Conservation (phyloP, 106 monocot genomes). For the Allium fistulosum region DNA sequence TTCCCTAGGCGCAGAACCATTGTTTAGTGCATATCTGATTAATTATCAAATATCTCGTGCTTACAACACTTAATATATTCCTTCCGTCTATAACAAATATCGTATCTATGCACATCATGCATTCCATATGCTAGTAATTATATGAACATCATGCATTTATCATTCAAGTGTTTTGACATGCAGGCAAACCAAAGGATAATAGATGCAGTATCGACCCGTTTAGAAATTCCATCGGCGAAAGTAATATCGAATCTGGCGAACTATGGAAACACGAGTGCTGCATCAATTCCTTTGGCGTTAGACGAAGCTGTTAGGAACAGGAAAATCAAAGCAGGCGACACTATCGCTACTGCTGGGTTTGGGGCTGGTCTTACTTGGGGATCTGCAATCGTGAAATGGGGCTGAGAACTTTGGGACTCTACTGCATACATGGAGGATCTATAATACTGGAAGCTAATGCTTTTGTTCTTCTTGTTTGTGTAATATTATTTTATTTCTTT, state of each 20-base stretch:
- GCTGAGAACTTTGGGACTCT: conserved; percentile 22
- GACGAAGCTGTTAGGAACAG: conserved; percentile 81
- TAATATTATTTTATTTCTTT: too few relatives aligned
- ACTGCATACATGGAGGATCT: too few relatives aligned
- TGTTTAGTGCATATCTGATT: not conserved
- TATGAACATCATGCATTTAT: not conserved
- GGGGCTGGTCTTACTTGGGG: conserved; percentile 98
- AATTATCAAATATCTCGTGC: not conserved
- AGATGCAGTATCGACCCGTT: conserved; percentile 70
- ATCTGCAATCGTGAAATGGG: conserved; percentile 77
- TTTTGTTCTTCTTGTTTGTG: too few relatives aligned
- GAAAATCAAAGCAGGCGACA: conserved; percentile 54
- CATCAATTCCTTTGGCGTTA: conserved; percentile 86
- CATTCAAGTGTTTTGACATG: not conserved
- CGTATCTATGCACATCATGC: not conserved
- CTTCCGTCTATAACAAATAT: not conserved
- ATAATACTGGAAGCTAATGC: too few relatives aligned
- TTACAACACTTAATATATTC: not conserved
- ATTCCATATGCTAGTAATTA: not conserved
- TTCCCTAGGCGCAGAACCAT: not conserved
- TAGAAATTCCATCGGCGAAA: conserved; percentile 74
- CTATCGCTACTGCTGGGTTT: conserved; percentile 73
- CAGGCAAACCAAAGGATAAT: conserved; percentile 92
- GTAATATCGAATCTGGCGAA: conserved; percentile 90
- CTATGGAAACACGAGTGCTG: conserved; percentile 96